These are phyloP conservation scores for Tuber borchii DNA, from an alignment of 495 filamentous ascomycete species.

Conservation along the genomic window DNA sequence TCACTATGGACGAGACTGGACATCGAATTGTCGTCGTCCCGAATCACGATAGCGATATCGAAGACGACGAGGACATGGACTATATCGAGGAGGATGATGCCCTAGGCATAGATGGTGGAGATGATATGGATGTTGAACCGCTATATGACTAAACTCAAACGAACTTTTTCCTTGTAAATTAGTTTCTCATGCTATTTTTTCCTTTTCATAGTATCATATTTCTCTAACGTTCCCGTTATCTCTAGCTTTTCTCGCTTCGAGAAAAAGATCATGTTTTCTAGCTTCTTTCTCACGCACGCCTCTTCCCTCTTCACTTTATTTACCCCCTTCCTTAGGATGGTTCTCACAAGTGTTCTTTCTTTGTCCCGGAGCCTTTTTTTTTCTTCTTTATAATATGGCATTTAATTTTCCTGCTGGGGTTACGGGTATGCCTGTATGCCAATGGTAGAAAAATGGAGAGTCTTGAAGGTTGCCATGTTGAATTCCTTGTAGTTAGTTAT, in stretches of 20 bases:
- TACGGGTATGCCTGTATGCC: neutral
- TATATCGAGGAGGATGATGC: slow-evolving; percentile 64
- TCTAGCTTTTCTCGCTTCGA: neutral
- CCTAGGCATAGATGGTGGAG: slow-evolving; percentile 52
- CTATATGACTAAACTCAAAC: slow-evolving; percentile 57
- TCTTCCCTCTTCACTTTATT: neutral
- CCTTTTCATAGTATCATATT: neutral
- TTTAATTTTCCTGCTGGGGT: neutral
- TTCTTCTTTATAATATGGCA: neutral
- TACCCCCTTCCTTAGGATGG: neutral
- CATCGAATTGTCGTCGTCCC: slow-evolving; percentile 65
- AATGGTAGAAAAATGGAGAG: neutral
- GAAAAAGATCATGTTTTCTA: neutral
- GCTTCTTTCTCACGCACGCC: neutral
- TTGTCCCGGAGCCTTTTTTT: neutral
- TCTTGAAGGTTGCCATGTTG: neutral
- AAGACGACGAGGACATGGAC: slow-evolving; percentile 64
- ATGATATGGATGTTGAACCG: slow-evolving; percentile 62
- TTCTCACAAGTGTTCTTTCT: neutral
- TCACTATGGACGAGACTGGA: slow-evolving; percentile 60
- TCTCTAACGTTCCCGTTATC: neutral
- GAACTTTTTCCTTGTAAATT: neutral
- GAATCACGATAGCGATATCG: slow-evolving; percentile 65
- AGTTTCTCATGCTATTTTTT: neutral
- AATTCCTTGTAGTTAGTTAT: neutral